Evolutionary conservation across 345 rosid species (phyloP).

Genomic region (Eutrema japonicum): DNA sequence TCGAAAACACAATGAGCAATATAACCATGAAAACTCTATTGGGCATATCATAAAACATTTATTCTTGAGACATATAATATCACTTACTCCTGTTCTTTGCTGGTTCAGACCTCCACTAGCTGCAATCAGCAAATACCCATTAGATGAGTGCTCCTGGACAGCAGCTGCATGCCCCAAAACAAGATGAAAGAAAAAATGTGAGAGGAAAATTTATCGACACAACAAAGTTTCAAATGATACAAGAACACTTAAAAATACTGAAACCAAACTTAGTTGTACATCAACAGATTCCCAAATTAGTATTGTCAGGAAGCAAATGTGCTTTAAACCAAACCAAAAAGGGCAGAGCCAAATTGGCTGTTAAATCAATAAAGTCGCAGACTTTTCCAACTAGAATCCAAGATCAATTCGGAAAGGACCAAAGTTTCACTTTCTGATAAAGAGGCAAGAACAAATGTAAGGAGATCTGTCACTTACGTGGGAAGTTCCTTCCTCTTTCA

Average conservation of each 20-base stretch:
- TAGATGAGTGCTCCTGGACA: constrained; percentile 59
- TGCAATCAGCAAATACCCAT: constrained; percentile 96
- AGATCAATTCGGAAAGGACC: neutral
- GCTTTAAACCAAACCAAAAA: constrained; percentile 22
- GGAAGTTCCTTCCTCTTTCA: constrained; percentile 65
- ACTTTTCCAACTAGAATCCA: constrained; percentile 25
- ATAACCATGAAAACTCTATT: neutral
- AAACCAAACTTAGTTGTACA: constrained; percentile 3
- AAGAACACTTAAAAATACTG: neutral
- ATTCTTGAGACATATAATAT: constrained; percentile 4
- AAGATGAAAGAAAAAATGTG: constrained; percentile 12
- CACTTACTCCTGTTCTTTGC: constrained; percentile 98
- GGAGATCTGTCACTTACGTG: constrained; percentile 57
- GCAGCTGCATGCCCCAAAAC: constrained; percentile 62
- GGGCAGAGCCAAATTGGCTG: constrained; percentile 6
- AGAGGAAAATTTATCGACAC: neutral
- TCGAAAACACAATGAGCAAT: neutral
- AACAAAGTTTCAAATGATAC: neutral
- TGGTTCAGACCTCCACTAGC: constrained; percentile 99
- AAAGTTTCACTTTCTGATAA: constrained; percentile 18
- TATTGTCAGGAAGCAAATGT: constrained; percentile 3
- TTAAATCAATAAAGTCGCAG: constrained; percentile 32
- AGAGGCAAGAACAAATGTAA: constrained; percentile 13
- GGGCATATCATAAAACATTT: neutral
- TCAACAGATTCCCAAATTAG: constrained; percentile 14